Evolutionary conservation across 2,329 filamentous ascomycete species (phyloP).

Genomic region (Colletotrichum lentis): DNA sequence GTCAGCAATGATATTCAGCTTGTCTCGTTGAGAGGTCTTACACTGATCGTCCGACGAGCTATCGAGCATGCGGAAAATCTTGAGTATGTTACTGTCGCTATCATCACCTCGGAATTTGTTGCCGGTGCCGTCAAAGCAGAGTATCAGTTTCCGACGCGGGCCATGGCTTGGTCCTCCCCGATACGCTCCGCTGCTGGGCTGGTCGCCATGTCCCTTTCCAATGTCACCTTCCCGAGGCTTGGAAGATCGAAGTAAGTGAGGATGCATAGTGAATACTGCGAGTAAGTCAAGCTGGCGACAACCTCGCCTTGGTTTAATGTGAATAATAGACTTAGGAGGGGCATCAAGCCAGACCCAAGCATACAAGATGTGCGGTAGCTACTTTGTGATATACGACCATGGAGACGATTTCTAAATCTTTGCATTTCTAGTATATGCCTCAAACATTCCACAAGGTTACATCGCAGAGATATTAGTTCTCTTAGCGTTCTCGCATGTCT

Average conservation of each 20-base stretch:
- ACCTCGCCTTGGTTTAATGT: neutral
- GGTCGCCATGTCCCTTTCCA: neutral
- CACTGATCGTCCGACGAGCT: constrained; percentile 68
- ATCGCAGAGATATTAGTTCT: too few relatives aligned
- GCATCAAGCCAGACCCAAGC: too few relatives aligned
- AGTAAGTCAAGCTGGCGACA: too few relatives aligned
- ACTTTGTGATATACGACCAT: constrained; percentile 11
- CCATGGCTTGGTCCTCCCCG: neutral
- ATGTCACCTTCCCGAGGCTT: neutral
- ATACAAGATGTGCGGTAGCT: neutral
- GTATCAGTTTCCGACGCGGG: constrained; percentile 57
- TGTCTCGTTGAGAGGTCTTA: constrained; percentile 42
- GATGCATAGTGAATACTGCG: constrained; percentile 6
- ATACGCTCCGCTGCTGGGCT: constrained; percentile 3
- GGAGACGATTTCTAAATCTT: neutral
- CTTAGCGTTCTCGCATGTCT: neutral
- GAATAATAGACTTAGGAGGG: neutral
- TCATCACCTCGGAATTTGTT: constrained; percentile 71
- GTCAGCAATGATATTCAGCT: neutral
- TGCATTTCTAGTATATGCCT: neutral
- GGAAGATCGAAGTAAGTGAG: neutral
- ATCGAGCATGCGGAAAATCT: constrained; percentile 75
- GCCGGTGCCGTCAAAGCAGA: constrained; percentile 71
- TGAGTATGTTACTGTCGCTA: constrained; percentile 72
- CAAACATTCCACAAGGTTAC: neutral